Percentiles rank a stretch among this genome's conserved stretches.
These are phyloP conservation scores for Stagonosporopsis chrysanthemi DNA, from an alignment of 2,329 filamentous ascomycete species.

Conservation along the genomic window DNA sequence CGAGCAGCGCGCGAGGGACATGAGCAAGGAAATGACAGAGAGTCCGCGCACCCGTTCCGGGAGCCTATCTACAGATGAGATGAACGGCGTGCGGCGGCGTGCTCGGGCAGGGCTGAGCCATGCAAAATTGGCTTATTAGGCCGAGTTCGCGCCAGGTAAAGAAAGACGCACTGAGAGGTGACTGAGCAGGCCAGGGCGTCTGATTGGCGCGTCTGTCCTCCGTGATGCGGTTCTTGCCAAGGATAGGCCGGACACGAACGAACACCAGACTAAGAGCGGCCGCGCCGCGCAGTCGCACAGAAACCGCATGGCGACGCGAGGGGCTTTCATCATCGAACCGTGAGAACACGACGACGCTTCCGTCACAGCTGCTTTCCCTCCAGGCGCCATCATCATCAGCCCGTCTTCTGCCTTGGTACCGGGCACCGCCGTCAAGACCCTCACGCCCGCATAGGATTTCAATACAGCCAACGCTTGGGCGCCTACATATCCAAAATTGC, in stretches of 20 bases:
- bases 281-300: slow-evolving; percentile 1
- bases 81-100: slow-evolving; percentile 11
- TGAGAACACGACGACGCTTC: not conserved
- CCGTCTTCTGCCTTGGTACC: not conserved
- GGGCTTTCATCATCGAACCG: slow-evolving; percentile 4
- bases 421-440: too few species aligned
- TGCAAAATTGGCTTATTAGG: slow-evolving; percentile 10
- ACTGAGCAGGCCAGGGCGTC: not conserved
- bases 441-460: not conserved
- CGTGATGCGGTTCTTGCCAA: slow-evolving; percentile 1
- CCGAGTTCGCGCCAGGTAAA: slow-evolving; percentile 7
- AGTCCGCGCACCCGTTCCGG: slow-evolving; percentile 12
- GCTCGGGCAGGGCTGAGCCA: slow-evolving; percentile 14
- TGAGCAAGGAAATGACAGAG: slow-evolving; percentile 18
- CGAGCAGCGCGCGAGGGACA: slow-evolving; percentile 5
- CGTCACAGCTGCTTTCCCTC: not conserved
- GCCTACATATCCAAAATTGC: slow-evolving; percentile 12
- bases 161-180: not conserved
- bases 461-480: not conserved
- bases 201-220: slow-evolving; percentile 3
- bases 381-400: not conserved
- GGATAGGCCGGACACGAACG: slow-evolving; percentile 5
- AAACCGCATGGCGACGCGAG: slow-evolving; percentile 11
- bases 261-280: slow-evolving; percentile 6
- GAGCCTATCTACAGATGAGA: slow-evolving; percentile 18